Evolutionary conservation across 1,139 yeast species (phyloP).

Genomic region (Debaryomyces nepalensis): DNA sequence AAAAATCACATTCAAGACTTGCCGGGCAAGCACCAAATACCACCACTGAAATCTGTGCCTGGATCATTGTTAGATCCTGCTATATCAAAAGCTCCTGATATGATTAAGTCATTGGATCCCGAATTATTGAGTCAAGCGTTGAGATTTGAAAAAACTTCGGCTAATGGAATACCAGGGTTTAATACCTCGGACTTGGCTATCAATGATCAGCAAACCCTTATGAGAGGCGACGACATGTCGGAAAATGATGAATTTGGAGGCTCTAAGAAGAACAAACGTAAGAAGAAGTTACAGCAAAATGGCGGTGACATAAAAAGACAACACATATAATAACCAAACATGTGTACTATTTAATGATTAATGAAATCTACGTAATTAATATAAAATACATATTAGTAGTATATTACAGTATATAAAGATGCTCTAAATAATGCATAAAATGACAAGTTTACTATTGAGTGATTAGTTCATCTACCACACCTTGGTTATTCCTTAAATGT

Average conservation of each 20-base stretch:
- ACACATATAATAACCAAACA: conserved; percentile 28
- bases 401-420: not conserved
- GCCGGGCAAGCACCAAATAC: conserved; percentile 77
- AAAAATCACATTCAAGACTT: conserved; percentile 88
- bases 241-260: conserved; percentile 42
- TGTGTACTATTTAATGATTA: conserved; percentile 7
- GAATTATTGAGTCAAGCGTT: conserved; percentile 56
- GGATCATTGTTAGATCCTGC: conserved; percentile 57
- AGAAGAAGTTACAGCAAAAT: conserved; percentile 35
- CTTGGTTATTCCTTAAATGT: not conserved
- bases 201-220: conserved; percentile 52
- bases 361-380: conserved; percentile 8
- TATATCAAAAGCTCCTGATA: conserved; percentile 41
- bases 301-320: conserved; percentile 44
- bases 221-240: conserved; percentile 48
- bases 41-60: conserved; percentile 59
- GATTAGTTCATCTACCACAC: not conserved
- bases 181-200: conserved; percentile 71
- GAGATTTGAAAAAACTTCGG: conserved; percentile 68
- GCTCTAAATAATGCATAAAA: too few species aligned
- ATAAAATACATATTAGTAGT: conserved; percentile 1
- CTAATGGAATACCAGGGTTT: conserved; percentile 79
- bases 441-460: not conserved
- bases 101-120: conserved; percentile 55
- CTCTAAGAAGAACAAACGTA: conserved; percentile 37